Evolutionary conservation across 1,284 basidiomycete species (phyloP), one percentile per base, ranked within the genome.

Genomic region (Tremellales sp.): DNA sequence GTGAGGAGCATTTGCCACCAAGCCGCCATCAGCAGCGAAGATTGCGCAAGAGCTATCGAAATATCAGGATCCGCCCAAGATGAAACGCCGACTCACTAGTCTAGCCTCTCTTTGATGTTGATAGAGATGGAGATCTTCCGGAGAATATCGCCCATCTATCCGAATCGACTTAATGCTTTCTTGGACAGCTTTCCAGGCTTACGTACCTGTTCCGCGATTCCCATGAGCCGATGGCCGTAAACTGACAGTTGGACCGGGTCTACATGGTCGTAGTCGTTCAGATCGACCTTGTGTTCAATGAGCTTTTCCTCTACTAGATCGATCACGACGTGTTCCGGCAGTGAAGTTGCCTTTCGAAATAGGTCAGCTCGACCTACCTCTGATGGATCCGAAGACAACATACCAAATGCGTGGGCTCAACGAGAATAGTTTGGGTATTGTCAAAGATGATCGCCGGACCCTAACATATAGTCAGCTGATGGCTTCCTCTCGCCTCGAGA

Each of bases 201-300:
- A 27, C 51, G 29, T 14, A 54, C 53, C 10, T 75, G 73, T 58
- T 79, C 74, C 5, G 75, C 74, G 34, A 75, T 71, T 24, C 69
- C 65, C 69, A 75, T 76, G 53, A 76, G 73, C 31, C 77, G 66
- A 56, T 78, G 75, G 26, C 75, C 75, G 56, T 78, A 78, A 10
- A 79, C 69, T 6, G 75, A 76, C 12, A 79, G 70, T 47, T 78
- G 65, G 47, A 79, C 73, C 1, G 76, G 76, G 51, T 78, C 76
- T 19, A 68, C 63, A 44, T 63, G 46, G 26, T 63, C 55, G 13
- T 53, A 50, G 31, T 64, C 56, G 2, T 36, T 43, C 24, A 51
- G 25, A 27, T 57, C 49, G 18, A 49, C 50, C 28, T 52, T 53
- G 1, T 57, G 44, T 40, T 54, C 47, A 1, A 51, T 47, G 1